Evolutionary conservation across 441 rosid species (phyloP).

Genomic region (Aquilaria agallochum): DNA sequence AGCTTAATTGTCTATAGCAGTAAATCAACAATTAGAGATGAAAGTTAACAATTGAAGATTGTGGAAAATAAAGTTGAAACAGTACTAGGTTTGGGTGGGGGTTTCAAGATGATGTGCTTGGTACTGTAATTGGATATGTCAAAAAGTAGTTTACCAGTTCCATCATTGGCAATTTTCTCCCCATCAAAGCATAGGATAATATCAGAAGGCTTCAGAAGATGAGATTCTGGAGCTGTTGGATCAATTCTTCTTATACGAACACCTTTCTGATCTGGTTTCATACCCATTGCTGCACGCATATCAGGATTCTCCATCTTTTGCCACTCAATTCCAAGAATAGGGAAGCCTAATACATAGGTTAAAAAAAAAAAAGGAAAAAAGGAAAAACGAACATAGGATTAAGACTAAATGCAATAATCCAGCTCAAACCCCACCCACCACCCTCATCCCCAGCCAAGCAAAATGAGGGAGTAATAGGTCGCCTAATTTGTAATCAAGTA

Average conservation of each 20-base stretch:
- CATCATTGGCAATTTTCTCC: slow-evolving; percentile 89
- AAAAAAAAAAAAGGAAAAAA: slow-evolving; percentile 6
- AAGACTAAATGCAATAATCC: no score
- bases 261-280: slow-evolving; percentile 83
- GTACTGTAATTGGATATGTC: no score
- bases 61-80: no score
- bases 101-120: no score
- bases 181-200: slow-evolving; percentile 82
- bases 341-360: slow-evolving; percentile 52
- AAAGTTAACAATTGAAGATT: no score
- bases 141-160: slow-evolving; percentile 57
- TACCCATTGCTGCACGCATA: slow-evolving; percentile 75
- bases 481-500: background rate
- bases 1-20: no score
- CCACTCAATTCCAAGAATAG: slow-evolving; percentile 92
- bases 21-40: no score
- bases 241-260: slow-evolving; percentile 89
- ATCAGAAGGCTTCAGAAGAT: slow-evolving; percentile 83
- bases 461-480: background rate
- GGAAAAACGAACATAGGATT: background rate
- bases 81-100: no score
- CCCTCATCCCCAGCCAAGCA: background rate
- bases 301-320: slow-evolving; percentile 99
- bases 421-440: background rate
- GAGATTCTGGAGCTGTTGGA: slow-evolving; percentile 82